Percentiles rank a stretch among this genome's conserved stretches.
phyloP scores from a whole-genome alignment of 208 protist genomes.

The Trypanosomatidae sp. region DNA sequence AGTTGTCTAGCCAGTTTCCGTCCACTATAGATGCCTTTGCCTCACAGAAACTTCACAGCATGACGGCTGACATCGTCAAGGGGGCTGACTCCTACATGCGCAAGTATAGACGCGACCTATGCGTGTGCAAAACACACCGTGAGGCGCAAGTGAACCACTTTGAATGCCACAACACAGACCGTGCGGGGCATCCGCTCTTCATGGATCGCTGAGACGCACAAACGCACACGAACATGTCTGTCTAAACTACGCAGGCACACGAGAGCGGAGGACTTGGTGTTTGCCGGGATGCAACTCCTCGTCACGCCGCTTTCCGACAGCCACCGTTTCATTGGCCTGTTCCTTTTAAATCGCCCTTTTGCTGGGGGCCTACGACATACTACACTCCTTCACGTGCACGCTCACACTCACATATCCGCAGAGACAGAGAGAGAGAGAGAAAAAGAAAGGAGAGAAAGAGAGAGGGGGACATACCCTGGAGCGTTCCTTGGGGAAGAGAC shows the following conservation, averaged over 20 bases:
- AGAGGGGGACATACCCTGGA: not conserved
- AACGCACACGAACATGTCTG: not conserved
- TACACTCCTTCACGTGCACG: constrained; percentile 1
- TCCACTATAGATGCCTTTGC: no score
- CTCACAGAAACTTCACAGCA: not conserved
- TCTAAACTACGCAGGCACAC: not conserved
- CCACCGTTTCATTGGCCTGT: not conserved
- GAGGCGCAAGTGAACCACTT: not conserved
- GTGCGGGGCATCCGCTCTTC: not conserved
- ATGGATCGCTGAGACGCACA: not conserved
- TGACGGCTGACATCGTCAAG: not conserved
- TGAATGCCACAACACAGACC: not conserved
- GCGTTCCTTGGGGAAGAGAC: not conserved
- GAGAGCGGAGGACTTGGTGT: not conserved
- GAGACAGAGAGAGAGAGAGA: not conserved
- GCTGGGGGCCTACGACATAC: no score
- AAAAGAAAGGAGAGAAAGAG: not conserved
- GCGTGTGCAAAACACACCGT: not conserved
- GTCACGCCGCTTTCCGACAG: not conserved
- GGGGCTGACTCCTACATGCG: not conserved
- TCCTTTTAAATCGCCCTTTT: not conserved
- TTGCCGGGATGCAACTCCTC: not conserved
- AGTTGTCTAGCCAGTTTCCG: not conserved
- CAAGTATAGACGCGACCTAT: not conserved
- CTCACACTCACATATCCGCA: not conserved